Base-by-base conservation (phyloP, 257 asterid species). In the Ophiorrhiza pumila region DNA sequence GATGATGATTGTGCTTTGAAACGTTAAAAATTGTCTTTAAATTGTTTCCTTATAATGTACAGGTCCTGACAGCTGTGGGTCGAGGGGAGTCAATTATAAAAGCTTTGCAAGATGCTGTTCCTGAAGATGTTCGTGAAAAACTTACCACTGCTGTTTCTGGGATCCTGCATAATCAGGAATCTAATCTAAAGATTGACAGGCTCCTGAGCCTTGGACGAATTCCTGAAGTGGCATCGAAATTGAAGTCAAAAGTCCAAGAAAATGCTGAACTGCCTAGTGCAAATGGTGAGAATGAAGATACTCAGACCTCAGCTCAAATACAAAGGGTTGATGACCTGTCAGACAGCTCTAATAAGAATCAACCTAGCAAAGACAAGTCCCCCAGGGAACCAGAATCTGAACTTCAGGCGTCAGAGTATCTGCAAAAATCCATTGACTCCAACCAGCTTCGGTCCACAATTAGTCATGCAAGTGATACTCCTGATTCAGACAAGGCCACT, bases 101-200 rank as follows among this genome's bases (percentile, higher is more conserved):
- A 74, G 99, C 98, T 81, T 84, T 95, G 89, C 90, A 95, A 85
- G 97, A 83, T 86, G 97, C 98, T 71, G 98, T 95, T 69, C 99
- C 99, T 55, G 98, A 89, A 77, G 96, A 87, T 80, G 97, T 91
- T 79, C 91, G 97, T 41, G 99, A 74, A 79, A 88, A 90, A 81
- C 91, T 95, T 74, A 92, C 95, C 41, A 74, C 79, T 76, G 83
- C 92, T 71, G 92, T 90, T 65, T 85, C 96, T 66, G 91, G 85
- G 60, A 87, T 92, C 77, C 69, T 94, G 81, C 87, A 84, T 71
- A 84, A 73, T 72, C 88, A 71, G 55, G 83, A 82, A 25, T 78
- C 95, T 70, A 80, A 90, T 82, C 57, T 88, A 68, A 91, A 88
- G 74, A 47, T 88, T 66, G 83, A 80, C 65, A 83, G 79, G 76